Evolutionary conservation across 2,329 filamentous ascomycete genomes (phyloP), one percentile per base, ranked within the genome.

Genomic region (Pezicula carpinea): DNA sequence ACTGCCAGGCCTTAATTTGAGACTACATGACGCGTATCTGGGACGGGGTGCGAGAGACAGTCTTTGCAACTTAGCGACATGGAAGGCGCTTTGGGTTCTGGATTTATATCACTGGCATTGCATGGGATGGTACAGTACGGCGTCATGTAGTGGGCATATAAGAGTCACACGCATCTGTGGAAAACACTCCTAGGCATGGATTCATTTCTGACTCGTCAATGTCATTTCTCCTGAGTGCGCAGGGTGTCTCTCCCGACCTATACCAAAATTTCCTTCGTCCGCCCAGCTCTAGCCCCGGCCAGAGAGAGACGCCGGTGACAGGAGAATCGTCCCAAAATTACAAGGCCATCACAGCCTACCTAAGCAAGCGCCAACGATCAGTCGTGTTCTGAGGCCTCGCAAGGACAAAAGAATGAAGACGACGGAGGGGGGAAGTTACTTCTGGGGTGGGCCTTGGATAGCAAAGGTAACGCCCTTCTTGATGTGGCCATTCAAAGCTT

Each of bases 381-480:
- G 59, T 61, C 51, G 58, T 14, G n/a, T 23, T 40, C 38, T 15
- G 11, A 10, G 29, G 35, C 31, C 19, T 17, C 4, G 38, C 21
- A 39, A 8, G 21, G 39, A 40, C 50, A 49, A 56, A 49, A 49
- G 43, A 23, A 47, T 53, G 39, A 48, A 29, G 26, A 11, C 26
- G 13, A 11, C 26, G 35, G 19, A 39, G 35, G 36, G 53, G 58
- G 63, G 56, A 59, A 70, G 76, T 88, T 82, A 91, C 87, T 91
- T 91, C 82, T 89, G 82, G 66, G 89, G 86, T 68, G 88, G 82
- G 23, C 18, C 19, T 79, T 85, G 91, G 76, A 87, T 79, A 70
- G 85, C 85, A 68, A 97, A 99, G 66, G 84, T 82, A 66, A 96
- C 76, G 66, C 93, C 93, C 83, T 97, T 96, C 65, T 81, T 74